Evolutionary conservation across 1,284 basidiomycete species (phyloP).

Genomic region (Microbotryum intermedium): DNA sequence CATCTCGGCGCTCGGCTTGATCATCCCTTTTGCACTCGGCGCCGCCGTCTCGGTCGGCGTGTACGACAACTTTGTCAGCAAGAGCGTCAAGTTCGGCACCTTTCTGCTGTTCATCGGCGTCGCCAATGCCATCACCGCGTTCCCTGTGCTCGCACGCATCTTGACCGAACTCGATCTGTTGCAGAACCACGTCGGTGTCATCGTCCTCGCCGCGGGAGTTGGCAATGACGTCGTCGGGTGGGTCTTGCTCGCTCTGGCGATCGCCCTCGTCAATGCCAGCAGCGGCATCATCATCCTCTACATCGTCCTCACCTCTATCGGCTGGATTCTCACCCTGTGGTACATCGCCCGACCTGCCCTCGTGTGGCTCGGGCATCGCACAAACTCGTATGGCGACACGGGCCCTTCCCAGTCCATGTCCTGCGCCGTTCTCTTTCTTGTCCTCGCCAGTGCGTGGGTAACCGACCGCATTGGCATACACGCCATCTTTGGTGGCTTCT

Average conservation of each 20-base stretch:
- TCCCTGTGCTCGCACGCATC: constrained; percentile 77
- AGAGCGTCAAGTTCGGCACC: constrained; percentile 59
- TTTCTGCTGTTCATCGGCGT: constrained; percentile 93
- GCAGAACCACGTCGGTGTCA: constrained; percentile 85
- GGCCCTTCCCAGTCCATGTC: constrained; percentile 68
- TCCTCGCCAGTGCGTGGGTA: constrained; percentile 71
- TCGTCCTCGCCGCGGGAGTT: constrained; percentile 86
- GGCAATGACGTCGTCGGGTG: constrained; percentile 70
- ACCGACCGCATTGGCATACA: constrained; percentile 75
- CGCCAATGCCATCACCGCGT: constrained; percentile 39
- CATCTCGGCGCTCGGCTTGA: constrained; percentile 56
- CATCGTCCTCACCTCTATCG: constrained; percentile 70
- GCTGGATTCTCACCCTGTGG: constrained; percentile 69
- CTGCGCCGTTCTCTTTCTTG: constrained; percentile 62
- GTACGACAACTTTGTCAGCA: constrained; percentile 65
- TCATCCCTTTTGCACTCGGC: constrained; percentile 75
- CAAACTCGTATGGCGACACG: constrained; percentile 62
- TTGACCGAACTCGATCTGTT: constrained; percentile 63
- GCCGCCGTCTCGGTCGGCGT: constrained; percentile 70
- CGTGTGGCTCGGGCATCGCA: constrained; percentile 53
- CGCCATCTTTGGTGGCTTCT: constrained; percentile 50
- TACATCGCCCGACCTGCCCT: constrained; percentile 53
- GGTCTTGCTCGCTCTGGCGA: constrained; percentile 63
- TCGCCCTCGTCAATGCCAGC: constrained; percentile 79
- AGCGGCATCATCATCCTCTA: constrained; percentile 61